A percentile compares a stretch with the other conserved stretches of the same genome.
phyloP scores from a whole-genome alignment of 164 flowering plant genomes.

The Aristolochia californica region DNA sequence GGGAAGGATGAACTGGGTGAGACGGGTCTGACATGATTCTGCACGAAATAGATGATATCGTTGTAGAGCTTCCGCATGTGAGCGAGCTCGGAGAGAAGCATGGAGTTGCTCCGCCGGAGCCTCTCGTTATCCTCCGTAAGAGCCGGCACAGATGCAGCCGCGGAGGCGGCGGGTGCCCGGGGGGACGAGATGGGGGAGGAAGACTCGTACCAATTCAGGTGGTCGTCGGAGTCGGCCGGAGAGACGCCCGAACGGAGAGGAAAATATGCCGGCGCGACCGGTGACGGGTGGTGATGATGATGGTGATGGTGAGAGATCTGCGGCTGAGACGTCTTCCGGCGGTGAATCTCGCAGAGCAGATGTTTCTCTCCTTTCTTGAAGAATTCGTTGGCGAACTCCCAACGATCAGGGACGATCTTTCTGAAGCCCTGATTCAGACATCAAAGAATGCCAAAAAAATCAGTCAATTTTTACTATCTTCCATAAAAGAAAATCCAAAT shows the following conservation, averaged over 20 bases:
- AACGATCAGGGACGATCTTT: conserved; percentile 94
- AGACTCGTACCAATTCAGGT: conserved; percentile 36
- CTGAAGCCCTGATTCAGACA: conserved; percentile 63
- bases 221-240: conserved; percentile 61
- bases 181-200: conserved; percentile 25
- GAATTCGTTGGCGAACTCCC: conserved; percentile 96
- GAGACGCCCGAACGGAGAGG: conserved; percentile 44
- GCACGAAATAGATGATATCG: conserved; percentile 90
- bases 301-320: conserved; percentile 41
- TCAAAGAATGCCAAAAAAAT: no score
- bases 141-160: conserved; percentile 24
- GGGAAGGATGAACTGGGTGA: conserved; percentile 53
- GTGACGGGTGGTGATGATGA: conserved; percentile 24
- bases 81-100: conserved; percentile 77
- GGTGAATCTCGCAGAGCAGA: conserved; percentile 85
- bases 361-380: conserved; percentile 93
- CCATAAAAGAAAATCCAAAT: no score
- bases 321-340: conserved; percentile 69
- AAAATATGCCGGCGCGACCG: conserved; percentile 20
- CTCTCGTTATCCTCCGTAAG: conserved; percentile 81
- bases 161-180: not conserved
- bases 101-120: conserved; percentile 65
- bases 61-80: conserved; percentile 93
- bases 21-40: conserved; percentile 87
- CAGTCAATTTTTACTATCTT: no score